phyloP scores from a whole-genome alignment of 2,329 filamentous ascomycete genomes.

The Aspergillus niger region DNA sequence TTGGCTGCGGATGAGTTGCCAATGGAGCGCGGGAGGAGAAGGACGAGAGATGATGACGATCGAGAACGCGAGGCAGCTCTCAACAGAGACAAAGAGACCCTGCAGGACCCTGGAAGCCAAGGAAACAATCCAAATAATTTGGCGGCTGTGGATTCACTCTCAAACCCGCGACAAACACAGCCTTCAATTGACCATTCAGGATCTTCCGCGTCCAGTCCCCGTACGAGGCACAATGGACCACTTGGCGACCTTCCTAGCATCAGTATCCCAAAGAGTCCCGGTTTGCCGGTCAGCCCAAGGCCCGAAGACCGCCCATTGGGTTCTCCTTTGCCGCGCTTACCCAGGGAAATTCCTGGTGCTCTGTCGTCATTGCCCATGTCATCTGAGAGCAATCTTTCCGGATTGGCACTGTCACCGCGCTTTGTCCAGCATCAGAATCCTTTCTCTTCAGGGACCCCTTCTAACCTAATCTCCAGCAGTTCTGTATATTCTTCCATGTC shows the following conservation, averaged over 20 bases:
- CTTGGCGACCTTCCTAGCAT: slow-evolving; percentile 43
- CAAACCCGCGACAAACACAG: slow-evolving; percentile 56
- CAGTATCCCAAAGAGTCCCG: slow-evolving; percentile 60
- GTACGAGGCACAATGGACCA: slow-evolving; percentile 23
- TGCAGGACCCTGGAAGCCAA: slow-evolving; percentile 48
- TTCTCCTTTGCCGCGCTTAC: slow-evolving; percentile 61
- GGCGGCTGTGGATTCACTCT: background rate
- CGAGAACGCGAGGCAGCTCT: slow-evolving; percentile 70
- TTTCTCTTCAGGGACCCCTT: slow-evolving; percentile 50
- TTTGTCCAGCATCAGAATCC: slow-evolving; percentile 73
- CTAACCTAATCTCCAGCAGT: slow-evolving; percentile 45
- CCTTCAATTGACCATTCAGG: slow-evolving; percentile 32
- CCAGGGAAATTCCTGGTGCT: slow-evolving; percentile 50
- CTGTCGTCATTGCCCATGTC: slow-evolving; percentile 69
- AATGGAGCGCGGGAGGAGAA: slow-evolving; percentile 70
- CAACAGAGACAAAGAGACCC: slow-evolving; percentile 65
- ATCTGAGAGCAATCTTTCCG: slow-evolving; percentile 55
- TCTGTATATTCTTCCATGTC: slow-evolving; percentile 35
- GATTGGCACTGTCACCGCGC: slow-evolving; percentile 68
- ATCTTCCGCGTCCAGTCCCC: slow-evolving; percentile 33
- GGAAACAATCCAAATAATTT: slow-evolving; percentile 2
- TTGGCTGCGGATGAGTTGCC: slow-evolving; percentile 68
- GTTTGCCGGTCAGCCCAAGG: slow-evolving; percentile 63
- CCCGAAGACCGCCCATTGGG: slow-evolving; percentile 62
- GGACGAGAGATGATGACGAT: slow-evolving; percentile 87